A percentile compares a stretch with the other conserved stretches of the same genome.
These are phyloP conservation scores for Collariella sp. DNA, from an alignment of 495 filamentous ascomycete genomes.

Conservation along the genomic window DNA sequence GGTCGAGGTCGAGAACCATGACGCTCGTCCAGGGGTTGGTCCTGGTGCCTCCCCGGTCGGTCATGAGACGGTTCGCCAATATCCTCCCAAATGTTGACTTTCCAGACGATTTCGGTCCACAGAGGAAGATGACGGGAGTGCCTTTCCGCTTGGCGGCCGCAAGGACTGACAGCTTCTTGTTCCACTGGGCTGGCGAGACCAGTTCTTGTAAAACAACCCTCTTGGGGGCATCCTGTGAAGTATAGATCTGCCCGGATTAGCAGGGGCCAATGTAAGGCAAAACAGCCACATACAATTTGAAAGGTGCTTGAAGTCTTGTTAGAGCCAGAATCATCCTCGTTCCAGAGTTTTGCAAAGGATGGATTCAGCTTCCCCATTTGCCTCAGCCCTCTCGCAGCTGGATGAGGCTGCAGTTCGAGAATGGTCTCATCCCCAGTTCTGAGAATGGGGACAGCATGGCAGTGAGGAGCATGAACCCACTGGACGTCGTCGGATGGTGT, in stretches of 20 bases:
- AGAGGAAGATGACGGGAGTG: slow-evolving; percentile 48
- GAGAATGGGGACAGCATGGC: slow-evolving; percentile 68
- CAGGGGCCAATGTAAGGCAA: not conserved
- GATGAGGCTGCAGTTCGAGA: slow-evolving; percentile 44
- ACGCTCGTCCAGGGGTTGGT: slow-evolving; percentile 31
- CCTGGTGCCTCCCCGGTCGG: slow-evolving; percentile 27
- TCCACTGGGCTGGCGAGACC: slow-evolving; percentile 59
- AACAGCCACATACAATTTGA: slow-evolving; percentile 27
- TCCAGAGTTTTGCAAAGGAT: slow-evolving; percentile 68
- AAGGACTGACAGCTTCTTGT: slow-evolving; percentile 34
- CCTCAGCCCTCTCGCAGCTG: slow-evolving; percentile 46
- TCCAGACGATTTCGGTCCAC: slow-evolving; percentile 74
- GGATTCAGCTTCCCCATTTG: slow-evolving; percentile 56
- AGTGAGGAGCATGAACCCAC: slow-evolving; percentile 63
- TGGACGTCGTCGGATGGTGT: slow-evolving; percentile 43
- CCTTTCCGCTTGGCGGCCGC: slow-evolving; percentile 34
- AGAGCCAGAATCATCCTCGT: slow-evolving; percentile 29
- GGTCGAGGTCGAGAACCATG: slow-evolving; percentile 71
- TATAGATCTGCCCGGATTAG: slow-evolving; percentile 37
- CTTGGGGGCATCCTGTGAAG: slow-evolving; percentile 37
- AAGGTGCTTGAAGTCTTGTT: slow-evolving; percentile 23
- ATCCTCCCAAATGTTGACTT: slow-evolving; percentile 79
- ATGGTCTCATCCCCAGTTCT: slow-evolving; percentile 44
- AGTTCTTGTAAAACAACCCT: slow-evolving; percentile 48
- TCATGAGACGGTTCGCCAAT: slow-evolving; percentile 67